Evolutionary conservation across 768 basidiomycete genomes (phyloP).

Genomic region (Botryobasidium botryosum): DNA sequence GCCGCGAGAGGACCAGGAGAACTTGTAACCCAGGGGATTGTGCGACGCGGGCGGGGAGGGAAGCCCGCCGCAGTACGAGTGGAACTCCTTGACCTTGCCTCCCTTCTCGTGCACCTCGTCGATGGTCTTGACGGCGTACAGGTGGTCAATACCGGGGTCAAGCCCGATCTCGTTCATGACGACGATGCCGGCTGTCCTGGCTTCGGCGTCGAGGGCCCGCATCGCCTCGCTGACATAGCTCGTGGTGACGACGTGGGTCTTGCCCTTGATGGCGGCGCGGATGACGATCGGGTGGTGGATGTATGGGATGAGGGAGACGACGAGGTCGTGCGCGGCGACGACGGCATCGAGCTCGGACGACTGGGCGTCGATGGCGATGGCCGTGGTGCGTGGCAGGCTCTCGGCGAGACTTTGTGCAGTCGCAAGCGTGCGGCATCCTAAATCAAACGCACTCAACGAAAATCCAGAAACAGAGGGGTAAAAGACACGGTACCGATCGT

Average conservation of each 20-base stretch:
- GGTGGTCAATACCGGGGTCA: slow-evolving; percentile 87
- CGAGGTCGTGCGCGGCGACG: slow-evolving; percentile 75
- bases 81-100: slow-evolving; percentile 87
- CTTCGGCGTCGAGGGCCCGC: slow-evolving; percentile 65
- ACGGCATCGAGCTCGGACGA: slow-evolving; percentile 55
- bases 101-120: slow-evolving; percentile 86
- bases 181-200: slow-evolving; percentile 74
- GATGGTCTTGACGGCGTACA: slow-evolving; percentile 89
- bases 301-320: slow-evolving; percentile 95
- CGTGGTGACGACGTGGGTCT: slow-evolving; percentile 90
- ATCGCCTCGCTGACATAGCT: slow-evolving; percentile 88
- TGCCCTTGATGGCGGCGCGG: slow-evolving; percentile 71
- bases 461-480: not conserved
- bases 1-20: slow-evolving; percentile 95
- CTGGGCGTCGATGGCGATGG: slow-evolving; percentile 68
- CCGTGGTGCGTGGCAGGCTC: slow-evolving; percentile 50
- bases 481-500: slow-evolving; percentile 48
- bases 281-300: slow-evolving; percentile 80
- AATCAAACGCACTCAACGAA: not conserved
- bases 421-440: slow-evolving; percentile 77
- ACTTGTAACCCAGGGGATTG: slow-evolving; percentile 98
- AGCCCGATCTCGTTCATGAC: slow-evolving; percentile 97
- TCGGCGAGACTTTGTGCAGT: slow-evolving; percentile 53
- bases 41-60: slow-evolving; percentile 80
- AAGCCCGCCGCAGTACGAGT: slow-evolving; percentile 91